Base-by-base conservation (phyloP, 768 basidiomycete species). In the Rhizopogon vulgaris region DNA sequence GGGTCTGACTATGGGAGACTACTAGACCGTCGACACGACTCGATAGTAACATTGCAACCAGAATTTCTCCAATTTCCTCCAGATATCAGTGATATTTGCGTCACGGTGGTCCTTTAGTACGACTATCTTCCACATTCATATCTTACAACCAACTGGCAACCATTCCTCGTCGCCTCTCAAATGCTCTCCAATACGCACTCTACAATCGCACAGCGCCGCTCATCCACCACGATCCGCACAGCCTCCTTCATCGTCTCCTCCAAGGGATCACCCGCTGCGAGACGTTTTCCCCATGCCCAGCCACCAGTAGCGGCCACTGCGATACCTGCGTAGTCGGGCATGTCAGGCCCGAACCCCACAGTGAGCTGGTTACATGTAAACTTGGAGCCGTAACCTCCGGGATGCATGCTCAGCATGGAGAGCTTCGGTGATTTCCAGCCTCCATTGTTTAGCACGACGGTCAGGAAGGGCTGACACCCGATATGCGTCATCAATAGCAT, bases 391-490 rank as follows among this genome's bases (percentile, higher is more conserved):
- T 77, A 63, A 0, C 85, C 85, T 0, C 60, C 56, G 0, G 85
- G 86, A 57, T 88, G 78, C 0, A 87, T 76, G 3, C 78, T 78
- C 8, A 85, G 67, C 80, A 87, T 79, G 0, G 84, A 85, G 12
- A 78, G 58, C 55, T 74, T 79, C 3, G 86, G 85, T 0, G 83
- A 79, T 58, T 73, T 80, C 84, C 83, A 84, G 0, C 83, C 84
- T 0, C 84, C 84, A 52, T 88, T 88, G 62, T 87, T 87, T 12
- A 89, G 65, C 1, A 88, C 71, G 55, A 88, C 70, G 0, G 84
- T 87, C 25, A 87, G 63, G 70, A 85, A 87, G 1, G 85, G 86
- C 84, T 85, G 52, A 8, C 8, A 24, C 17, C 22, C 14, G 11
- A 15, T 22, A 22, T 8, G 24, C 5, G 1, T 18, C 22, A 12